These are phyloP conservation scores for Mallotus repandus DNA, from an alignment of 441 rosid genomes.

Conservation along the genomic window DNA sequence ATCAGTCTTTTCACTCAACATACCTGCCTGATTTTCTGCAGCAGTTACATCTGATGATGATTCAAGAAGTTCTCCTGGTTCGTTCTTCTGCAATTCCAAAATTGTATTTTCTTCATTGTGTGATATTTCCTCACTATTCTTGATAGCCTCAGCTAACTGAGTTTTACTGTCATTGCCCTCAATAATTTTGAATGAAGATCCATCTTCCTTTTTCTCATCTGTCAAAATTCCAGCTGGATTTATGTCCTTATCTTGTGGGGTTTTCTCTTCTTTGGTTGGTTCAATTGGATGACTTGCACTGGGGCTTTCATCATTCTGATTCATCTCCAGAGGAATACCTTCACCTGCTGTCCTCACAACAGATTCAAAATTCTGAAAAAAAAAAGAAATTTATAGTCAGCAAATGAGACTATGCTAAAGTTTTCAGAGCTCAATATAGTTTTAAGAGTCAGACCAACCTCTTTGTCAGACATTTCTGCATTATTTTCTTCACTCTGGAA, in stretches of 20 bases:
- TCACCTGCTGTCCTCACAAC: slow-evolving; percentile 12
- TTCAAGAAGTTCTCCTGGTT: slow-evolving; percentile 17
- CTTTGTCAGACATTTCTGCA: slow-evolving; percentile 15
- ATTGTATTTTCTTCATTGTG: slow-evolving; percentile 20
- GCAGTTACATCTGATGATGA: background rate
- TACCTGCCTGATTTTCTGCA: slow-evolving; percentile 8
- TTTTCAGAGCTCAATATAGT: background rate
- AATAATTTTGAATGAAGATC: background rate
- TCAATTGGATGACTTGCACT: background rate
- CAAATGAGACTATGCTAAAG: background rate
- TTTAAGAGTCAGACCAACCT: slow-evolving; percentile 26
- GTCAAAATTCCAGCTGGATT: slow-evolving; percentile 7
- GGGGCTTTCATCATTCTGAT: slow-evolving; percentile 18
- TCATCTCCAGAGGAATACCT: slow-evolving; percentile 6
- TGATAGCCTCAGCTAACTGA: background rate
- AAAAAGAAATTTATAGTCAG: background rate
- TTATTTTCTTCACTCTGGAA: slow-evolving; percentile 10
- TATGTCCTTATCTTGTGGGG: background rate
- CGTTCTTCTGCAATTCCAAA: slow-evolving; percentile 14
- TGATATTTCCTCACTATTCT: slow-evolving; percentile 13
- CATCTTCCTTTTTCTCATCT: slow-evolving; percentile 12
- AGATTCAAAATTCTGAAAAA: slow-evolving; percentile 22
- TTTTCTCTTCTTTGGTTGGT: slow-evolving; percentile 14
- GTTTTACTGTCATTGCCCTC: background rate
- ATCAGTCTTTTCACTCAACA: slow-evolving; percentile 2